Base-by-base conservation (phyloP, 2,329 filamentous ascomycete species). In the Parastagonospora avenae region DNA sequence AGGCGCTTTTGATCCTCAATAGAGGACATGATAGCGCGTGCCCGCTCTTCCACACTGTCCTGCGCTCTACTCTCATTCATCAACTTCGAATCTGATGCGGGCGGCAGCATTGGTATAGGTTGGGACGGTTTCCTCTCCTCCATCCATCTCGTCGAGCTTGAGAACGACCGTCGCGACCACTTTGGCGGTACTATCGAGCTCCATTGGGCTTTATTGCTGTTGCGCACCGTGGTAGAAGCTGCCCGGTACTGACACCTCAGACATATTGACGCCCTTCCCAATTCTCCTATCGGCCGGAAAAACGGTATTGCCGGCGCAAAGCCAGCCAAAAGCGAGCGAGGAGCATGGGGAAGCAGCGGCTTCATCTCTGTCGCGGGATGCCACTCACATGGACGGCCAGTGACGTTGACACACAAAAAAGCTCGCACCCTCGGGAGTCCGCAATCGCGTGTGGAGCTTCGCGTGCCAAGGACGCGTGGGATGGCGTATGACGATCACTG, bases 321-420 rank as follows among this genome's bases (percentile, higher is more conserved):
- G 59, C 59, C 52, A 55, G 61, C 57, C 33, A 53, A 47, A 42
- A 71, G 51, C 42, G 63, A 67, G 57, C 71, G 70, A 51, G 71
- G 71, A 64, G 70, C 73, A 73, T 73, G 62, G 63, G 73, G 71
- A 62, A 75, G 67, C 69, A 74, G 63, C 58, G 70, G 70, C 67
- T 68, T 69, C 73, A 75, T 75, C 54, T 67, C 70, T 67, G 50
- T 52, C 41, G 56, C 50, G 50, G 43, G 54, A 37, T 51, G 51
- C 19, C 49, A 46, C 59, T 66, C 59, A 67, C 66, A 68, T 68
- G 28, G 52, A 61, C 52, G 38, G 45, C 37, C 50, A 55, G 37
- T 46, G 37, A 48, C 44, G 42, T 48, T 49, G 52, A 52, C 54
- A 48, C 50, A 52, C 52, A 45, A 54, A 52, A 51, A 57, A 54